A percentile compares a stretch with the other conserved stretches of the same genome.
Evolutionary conservation across 2,329 filamentous ascomycete genomes (phyloP).

Genomic region (Leptosphaerulina australis): DNA sequence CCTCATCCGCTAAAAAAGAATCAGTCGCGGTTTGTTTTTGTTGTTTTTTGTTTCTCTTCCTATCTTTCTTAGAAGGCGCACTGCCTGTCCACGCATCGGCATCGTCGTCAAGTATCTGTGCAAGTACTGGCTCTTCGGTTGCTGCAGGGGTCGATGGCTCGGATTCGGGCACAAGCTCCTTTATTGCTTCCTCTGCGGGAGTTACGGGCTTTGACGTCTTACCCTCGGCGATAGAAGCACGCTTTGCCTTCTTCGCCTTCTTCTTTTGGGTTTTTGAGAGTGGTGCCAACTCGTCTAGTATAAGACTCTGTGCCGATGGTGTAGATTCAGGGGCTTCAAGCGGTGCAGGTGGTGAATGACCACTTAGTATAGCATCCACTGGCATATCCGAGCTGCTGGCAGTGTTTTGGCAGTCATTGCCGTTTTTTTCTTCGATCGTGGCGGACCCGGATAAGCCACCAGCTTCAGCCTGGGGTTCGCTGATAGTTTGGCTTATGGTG

Average conservation of each 20-base stretch:
- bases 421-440: not conserved
- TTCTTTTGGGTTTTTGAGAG: slow-evolving; percentile 39
- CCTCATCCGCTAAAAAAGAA: slow-evolving; percentile 44
- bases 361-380: slow-evolving; percentile 6
- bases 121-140: slow-evolving; percentile 1
- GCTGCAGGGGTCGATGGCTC: not conserved
- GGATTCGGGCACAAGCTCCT: slow-evolving; percentile 10
- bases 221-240: slow-evolving; percentile 23
- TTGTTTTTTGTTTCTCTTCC: slow-evolving; percentile 32
- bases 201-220: slow-evolving; percentile 20
- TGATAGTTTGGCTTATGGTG: not conserved
- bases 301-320: not conserved
- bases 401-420: not conserved
- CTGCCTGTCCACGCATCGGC: slow-evolving; percentile 13
- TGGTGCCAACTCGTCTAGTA: slow-evolving; percentile 8
- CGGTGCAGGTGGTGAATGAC: slow-evolving; percentile 13
- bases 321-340: not conserved
- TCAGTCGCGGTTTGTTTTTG: slow-evolving; percentile 22
- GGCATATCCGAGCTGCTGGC: not conserved
- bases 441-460: not conserved
- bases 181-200: slow-evolving; percentile 12
- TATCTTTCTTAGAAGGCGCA: slow-evolving; percentile 20
- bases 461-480: not conserved
- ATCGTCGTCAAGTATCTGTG: slow-evolving; percentile 13
- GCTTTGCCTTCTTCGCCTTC: slow-evolving; percentile 39